Percentiles rank a stretch among this genome's conserved stretches.
phyloP scores from a whole-genome alignment of 106 monocot species.

The Vanilla planifolia region DNA sequence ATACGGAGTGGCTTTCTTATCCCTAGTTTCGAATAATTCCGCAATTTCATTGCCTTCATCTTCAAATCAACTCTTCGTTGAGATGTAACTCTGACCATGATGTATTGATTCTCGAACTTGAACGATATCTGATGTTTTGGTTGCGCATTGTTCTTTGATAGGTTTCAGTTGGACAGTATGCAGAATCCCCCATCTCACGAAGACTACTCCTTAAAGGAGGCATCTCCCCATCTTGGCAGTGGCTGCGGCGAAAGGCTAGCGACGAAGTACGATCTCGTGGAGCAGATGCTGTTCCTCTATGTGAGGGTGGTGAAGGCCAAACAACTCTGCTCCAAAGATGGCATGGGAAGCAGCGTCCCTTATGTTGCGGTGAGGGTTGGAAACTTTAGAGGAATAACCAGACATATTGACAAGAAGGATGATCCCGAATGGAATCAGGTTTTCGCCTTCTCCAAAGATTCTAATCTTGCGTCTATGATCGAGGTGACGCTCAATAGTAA shows the following conservation, averaged over 20 bases:
- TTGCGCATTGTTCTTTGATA: too few relatives aligned
- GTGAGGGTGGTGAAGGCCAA: constrained; percentile 18
- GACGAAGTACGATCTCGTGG: constrained; percentile 21
- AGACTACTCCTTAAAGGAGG: constrained; percentile 11
- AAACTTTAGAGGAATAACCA: constrained; percentile 2
- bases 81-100: too few relatives aligned
- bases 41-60: too few relatives aligned
- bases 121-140: too few relatives aligned
- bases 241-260: constrained; percentile 12
- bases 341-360: background rate
- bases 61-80: too few relatives aligned
- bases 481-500: constrained; percentile 17
- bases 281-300: constrained; percentile 26
- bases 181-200: constrained; percentile 3
- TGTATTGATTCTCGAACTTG: too few relatives aligned
- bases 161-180: constrained; percentile 4
- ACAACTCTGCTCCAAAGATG: constrained; percentile 7
- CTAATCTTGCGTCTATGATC: constrained; percentile 4
- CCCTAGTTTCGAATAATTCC: too few relatives aligned
- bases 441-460: constrained; percentile 8
- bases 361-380: constrained; percentile 8
- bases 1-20: too few relatives aligned
- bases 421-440: constrained; percentile 15
- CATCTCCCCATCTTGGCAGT: constrained; percentile 9
- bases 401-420: background rate